Evolutionary conservation across 2,329 filamentous ascomycete genomes (phyloP).

Genomic region (Colletotrichum coccodes): DNA sequence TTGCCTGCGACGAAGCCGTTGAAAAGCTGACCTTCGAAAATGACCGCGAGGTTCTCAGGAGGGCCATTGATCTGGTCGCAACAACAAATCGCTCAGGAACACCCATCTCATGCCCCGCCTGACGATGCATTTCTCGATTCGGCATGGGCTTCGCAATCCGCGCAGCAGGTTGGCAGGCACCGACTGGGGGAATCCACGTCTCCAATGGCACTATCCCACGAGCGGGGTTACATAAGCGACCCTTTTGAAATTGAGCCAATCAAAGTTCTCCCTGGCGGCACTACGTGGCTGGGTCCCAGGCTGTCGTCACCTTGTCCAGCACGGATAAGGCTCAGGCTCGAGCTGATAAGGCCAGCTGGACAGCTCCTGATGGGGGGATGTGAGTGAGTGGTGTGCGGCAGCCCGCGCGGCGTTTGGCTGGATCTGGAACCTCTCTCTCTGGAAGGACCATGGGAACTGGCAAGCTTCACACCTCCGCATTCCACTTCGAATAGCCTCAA

Average conservation of each 20-base stretch:
- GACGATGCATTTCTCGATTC: slow-evolving; percentile 18
- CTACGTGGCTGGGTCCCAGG: slow-evolving; percentile 26
- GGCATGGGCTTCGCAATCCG: slow-evolving; percentile 22
- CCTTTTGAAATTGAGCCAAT: slow-evolving; percentile 8
- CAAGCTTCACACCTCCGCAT: slow-evolving; percentile 4
- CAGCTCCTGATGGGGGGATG: slow-evolving; percentile 13
- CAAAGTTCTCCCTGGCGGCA: not conserved
- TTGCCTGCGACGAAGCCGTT: not conserved
- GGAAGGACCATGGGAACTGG: not conserved
- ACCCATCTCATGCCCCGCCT: slow-evolving; percentile 4
- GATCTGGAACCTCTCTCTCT: not conserved
- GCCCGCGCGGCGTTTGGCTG: slow-evolving; percentile 16
- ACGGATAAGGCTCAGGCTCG: slow-evolving; percentile 31
- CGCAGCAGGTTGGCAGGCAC: slow-evolving; percentile 4
- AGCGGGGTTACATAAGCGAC: slow-evolving; percentile 5
- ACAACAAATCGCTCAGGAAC: not conserved
- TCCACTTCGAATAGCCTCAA: not conserved
- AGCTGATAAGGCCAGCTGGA: slow-evolving; percentile 31
- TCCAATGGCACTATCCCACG: not conserved
- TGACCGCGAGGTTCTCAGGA: slow-evolving; percentile 14
- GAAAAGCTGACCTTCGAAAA: slow-evolving; percentile 7
- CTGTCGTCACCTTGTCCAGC: slow-evolving; percentile 32
- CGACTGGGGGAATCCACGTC: slow-evolving; percentile 8
- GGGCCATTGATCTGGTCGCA: not conserved
- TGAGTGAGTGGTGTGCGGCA: not conserved